These are phyloP conservation scores for Microsporum canis DNA, from an alignment of 2,329 filamentous ascomycete species.

Conservation along the genomic window DNA sequence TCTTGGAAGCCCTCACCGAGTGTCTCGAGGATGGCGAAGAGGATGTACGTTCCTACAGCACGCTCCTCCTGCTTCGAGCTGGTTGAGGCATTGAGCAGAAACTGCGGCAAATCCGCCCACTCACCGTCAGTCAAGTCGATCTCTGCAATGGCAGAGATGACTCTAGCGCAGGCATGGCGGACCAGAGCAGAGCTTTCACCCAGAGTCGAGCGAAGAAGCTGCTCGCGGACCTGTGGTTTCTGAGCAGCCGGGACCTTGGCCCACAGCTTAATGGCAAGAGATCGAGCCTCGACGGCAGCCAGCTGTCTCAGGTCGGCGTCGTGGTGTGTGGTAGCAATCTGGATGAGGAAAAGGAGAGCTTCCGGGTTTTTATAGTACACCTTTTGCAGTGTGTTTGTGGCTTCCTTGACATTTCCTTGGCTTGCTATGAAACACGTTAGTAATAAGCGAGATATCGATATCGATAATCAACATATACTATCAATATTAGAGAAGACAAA, in stretches of 20 bases:
- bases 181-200: constrained; percentile 65
- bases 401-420: constrained; percentile 78
- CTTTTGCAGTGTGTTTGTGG: constrained; percentile 81
- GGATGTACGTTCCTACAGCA: constrained; percentile 84
- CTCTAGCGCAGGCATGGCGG: constrained; percentile 75
- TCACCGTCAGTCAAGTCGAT: constrained; percentile 78
- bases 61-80: constrained; percentile 66
- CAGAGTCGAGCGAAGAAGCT: constrained; percentile 72
- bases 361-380: constrained; percentile 82
- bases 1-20: constrained; percentile 75
- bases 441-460: constrained; percentile 6
- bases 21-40: constrained; percentile 82
- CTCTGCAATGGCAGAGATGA: constrained; percentile 76
- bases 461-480: constrained; percentile 1
- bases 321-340: constrained; percentile 72
- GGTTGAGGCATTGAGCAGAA: constrained; percentile 67
- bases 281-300: constrained; percentile 78
- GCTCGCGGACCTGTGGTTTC: constrained; percentile 68
- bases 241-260: constrained; percentile 57
- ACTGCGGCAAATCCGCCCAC: constrained; percentile 68
- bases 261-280: constrained; percentile 82
- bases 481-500: background rate
- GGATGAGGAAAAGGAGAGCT: constrained; percentile 73
- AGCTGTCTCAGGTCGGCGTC: constrained; percentile 67
- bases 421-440: constrained; percentile 50